Conservation (phyloP, 306 rosid genomes). For the Glycyrrhiza uralensis region DNA sequence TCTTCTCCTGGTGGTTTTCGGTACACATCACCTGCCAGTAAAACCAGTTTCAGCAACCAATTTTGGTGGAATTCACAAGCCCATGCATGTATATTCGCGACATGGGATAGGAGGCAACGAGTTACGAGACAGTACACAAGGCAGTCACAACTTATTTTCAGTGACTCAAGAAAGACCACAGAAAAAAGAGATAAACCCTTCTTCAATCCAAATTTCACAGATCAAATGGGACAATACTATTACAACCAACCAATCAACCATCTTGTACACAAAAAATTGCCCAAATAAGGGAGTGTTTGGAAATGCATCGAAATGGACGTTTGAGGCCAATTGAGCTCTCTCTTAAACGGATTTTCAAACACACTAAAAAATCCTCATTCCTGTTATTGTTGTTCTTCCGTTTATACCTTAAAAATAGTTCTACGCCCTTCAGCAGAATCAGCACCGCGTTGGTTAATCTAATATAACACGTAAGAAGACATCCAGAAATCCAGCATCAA, state of each 20-base stretch:
- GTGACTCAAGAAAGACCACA: not conserved
- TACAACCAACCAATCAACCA: too few species aligned
- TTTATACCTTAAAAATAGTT: not conserved
- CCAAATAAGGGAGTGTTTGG: not conserved
- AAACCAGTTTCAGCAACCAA: constrained; percentile 26
- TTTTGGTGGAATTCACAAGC: not conserved
- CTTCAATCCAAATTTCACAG: not conserved
- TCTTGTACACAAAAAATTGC: not conserved
- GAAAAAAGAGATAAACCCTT: not conserved
- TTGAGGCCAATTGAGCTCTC: too few species aligned
- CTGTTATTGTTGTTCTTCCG: not conserved
- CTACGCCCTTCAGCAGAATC: not conserved
- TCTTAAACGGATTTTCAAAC: too few species aligned
- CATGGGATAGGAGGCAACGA: not conserved
- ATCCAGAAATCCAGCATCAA: not conserved
- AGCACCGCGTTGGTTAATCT: not conserved
- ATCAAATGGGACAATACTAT: not conserved
- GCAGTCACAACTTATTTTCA: not conserved
- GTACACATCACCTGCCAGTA: constrained; percentile 70
- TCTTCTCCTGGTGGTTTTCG: constrained; percentile 58
- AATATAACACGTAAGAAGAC: not conserved
- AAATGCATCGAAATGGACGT: too few species aligned
- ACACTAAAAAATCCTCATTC: not conserved
- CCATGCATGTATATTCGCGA: not conserved
- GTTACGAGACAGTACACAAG: not conserved